Evolutionary conservation across 208 protist genomes (phyloP).

Genomic region (Novymonas esmeraldas): DNA sequence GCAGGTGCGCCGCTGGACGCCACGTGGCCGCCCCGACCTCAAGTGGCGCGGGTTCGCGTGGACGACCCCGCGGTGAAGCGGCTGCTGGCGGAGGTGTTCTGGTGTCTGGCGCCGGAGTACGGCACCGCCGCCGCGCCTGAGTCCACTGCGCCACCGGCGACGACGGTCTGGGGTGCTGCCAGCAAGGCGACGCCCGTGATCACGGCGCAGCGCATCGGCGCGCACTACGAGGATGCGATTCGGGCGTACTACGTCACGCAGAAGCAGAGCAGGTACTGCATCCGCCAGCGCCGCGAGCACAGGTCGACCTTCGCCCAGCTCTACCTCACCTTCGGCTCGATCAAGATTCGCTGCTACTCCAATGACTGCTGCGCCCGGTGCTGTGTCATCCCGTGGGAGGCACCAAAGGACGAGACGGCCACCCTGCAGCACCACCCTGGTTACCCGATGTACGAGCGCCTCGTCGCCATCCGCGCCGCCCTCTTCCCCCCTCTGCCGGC

Average conservation of each 20-base stretch:
- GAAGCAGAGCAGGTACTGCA: constrained; percentile 80
- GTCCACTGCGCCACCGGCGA: background rate
- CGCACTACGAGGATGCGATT: constrained; percentile 79
- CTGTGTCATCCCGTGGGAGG: constrained; percentile 64
- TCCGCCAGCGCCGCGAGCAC: constrained; percentile 61
- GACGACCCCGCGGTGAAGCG: constrained; percentile 43
- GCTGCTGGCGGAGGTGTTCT: constrained; percentile 77
- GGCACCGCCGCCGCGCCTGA: background rate
- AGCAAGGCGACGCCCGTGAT: constrained; percentile 18
- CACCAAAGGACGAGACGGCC: constrained; percentile 15
- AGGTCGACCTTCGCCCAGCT: constrained; percentile 80
- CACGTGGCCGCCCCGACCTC: constrained; percentile 45
- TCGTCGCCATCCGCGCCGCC: constrained; percentile 47
- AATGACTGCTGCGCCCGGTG: constrained; percentile 86
- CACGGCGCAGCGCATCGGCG: constrained; percentile 51
- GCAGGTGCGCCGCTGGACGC: constrained; percentile 36
- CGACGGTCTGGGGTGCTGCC: background rate
- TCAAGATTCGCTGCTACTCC: constrained; percentile 89
- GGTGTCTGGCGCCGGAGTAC: constrained; percentile 65
- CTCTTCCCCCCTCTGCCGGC: constrained; percentile 75
- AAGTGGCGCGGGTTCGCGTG: constrained; percentile 47
- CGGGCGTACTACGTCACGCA: constrained; percentile 83
- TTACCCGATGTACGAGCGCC: constrained; percentile 72
- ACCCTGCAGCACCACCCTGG: constrained; percentile 18
- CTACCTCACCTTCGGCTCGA: constrained; percentile 89